Evolutionary conservation across 805 yeast genomes (phyloP).

Genomic region (Myxozyma geophila): DNA sequence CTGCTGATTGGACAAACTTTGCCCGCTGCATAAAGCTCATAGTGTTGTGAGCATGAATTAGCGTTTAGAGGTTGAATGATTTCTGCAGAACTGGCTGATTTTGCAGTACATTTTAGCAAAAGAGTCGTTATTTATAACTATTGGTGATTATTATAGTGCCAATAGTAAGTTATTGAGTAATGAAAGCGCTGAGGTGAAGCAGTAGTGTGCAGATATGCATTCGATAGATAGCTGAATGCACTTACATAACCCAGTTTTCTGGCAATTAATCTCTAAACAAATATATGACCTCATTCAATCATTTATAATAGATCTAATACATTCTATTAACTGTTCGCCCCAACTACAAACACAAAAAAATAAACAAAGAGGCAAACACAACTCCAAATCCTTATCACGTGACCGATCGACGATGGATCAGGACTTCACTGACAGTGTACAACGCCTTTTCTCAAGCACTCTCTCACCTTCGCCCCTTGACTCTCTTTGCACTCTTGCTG

Average conservation of each 20-base stretch:
- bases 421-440: background rate
- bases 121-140: no score
- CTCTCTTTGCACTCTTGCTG: background rate
- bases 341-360: background rate
- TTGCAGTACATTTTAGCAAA: no score
- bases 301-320: background rate
- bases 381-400: background rate
- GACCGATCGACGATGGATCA: slow-evolving; percentile 8
- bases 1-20: slow-evolving; percentile 10
- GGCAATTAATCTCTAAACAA: background rate
- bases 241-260: background rate
- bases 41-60: background rate
- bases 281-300: background rate
- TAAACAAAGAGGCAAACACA: background rate
- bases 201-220: background rate
- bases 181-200: no score
- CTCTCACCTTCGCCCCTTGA: slow-evolving; percentile 2
- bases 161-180: background rate
- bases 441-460: background rate
- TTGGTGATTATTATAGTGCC: no score
- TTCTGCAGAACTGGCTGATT: no score
- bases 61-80: background rate
- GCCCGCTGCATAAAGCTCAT: background rate
- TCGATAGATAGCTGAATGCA: background rate
- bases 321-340: background rate